phyloP scores from a whole-genome alignment of 148 eudicot genomes.

The Chenopodium berlandieri region DNA sequence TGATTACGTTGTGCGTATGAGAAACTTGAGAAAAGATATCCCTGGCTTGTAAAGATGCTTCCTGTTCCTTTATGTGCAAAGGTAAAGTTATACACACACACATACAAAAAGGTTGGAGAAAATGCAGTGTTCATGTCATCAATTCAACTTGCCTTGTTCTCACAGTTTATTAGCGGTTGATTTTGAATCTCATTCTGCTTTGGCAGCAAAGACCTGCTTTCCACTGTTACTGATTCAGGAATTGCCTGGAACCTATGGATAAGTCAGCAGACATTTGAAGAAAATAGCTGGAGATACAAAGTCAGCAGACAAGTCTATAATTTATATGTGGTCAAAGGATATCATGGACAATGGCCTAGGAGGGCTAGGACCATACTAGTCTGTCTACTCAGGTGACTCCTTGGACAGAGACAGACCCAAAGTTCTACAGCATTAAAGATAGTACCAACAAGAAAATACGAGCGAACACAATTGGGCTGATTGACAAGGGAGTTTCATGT shows the following conservation, averaged over 20 bases:
- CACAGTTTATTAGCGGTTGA: conserved; percentile 39
- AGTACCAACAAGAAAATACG: not conserved
- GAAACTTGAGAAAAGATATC: conserved; percentile 50
- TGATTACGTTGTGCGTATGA: conserved; percentile 48
- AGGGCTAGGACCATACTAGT: not conserved
- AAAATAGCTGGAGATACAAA: not conserved
- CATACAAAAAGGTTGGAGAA: not conserved
- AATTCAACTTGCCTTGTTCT: conserved; percentile 41
- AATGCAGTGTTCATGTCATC: not conserved
- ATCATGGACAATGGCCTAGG: not conserved
- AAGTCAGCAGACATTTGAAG: not conserved
- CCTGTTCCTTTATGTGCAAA: conserved; percentile 38
- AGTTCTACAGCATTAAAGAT: not conserved
- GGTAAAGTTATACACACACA: not conserved
- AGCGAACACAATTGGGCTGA: not conserved
- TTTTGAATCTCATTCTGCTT: conserved; percentile 20
- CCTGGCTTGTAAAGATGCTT: conserved; percentile 19
- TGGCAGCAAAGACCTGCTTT: conserved; percentile 22
- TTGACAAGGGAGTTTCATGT: too few relatives aligned
- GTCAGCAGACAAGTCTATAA: not conserved
- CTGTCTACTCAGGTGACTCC: not conserved
- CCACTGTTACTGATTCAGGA: conserved; percentile 30
- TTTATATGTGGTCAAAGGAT: not conserved
- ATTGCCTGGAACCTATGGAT: conserved; percentile 37
- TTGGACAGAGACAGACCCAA: not conserved